These are phyloP conservation scores for Quercus bicolor DNA, from an alignment of 306 rosid genomes.

Conservation along the genomic window DNA sequence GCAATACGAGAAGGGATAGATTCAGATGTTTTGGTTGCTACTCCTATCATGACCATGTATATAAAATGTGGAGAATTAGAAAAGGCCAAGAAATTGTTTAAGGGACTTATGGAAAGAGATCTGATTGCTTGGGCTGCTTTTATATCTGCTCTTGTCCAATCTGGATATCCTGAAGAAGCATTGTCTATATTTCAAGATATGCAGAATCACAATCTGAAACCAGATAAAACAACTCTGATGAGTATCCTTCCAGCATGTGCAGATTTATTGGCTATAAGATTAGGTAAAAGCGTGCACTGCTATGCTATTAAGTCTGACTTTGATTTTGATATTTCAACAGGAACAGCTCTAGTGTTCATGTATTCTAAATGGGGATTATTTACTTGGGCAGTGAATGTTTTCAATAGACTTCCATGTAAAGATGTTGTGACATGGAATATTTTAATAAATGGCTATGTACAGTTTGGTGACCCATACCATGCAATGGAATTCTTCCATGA, in stretches of 20 bases:
- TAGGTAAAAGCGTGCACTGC: conserved; percentile 62
- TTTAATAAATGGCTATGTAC: conserved; percentile 48
- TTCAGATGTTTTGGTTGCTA: conserved; percentile 48
- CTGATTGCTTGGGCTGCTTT: conserved; percentile 63
- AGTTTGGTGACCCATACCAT: conserved; percentile 41
- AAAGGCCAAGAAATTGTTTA: conserved; percentile 48
- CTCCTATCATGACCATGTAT: conserved; percentile 60
- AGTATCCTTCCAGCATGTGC: conserved; percentile 53
- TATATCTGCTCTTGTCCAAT: conserved; percentile 55
- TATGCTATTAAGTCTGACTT: conserved; percentile 39
- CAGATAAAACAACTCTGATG: conserved; percentile 34
- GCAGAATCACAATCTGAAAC: conserved; percentile 43
- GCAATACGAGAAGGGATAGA: conserved; percentile 34
- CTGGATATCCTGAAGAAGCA: conserved; percentile 51
- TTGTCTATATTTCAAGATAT: conserved; percentile 43
- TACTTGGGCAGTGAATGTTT: conserved; percentile 32
- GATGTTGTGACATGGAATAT: conserved; percentile 74
- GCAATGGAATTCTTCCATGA: conserved; percentile 40
- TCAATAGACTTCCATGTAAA: conserved; percentile 43
- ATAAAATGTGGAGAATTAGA: conserved; percentile 58
- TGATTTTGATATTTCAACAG: conserved; percentile 41
- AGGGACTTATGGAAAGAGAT: conserved; percentile 43
- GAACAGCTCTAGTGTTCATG: conserved; percentile 55
- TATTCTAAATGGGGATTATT: conserved; percentile 47
- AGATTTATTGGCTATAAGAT: conserved; percentile 35